These are phyloP conservation scores for Candida suzukii DNA, from an alignment of 805 yeast genomes.

Conservation along the genomic window DNA sequence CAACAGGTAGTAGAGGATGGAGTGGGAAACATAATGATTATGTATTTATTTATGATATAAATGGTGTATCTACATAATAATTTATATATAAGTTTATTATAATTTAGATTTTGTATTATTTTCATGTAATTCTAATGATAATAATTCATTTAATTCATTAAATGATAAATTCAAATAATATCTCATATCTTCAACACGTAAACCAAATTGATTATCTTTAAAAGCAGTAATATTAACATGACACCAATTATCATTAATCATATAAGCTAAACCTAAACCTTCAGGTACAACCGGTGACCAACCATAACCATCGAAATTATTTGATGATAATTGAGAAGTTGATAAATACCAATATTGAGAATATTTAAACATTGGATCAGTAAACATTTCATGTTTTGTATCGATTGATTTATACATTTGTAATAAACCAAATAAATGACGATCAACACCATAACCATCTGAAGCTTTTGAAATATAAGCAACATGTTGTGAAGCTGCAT, in stretches of 20 bases:
- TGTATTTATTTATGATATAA: slow-evolving; percentile 77
- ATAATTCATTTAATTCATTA: slow-evolving; percentile 67
- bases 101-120: slow-evolving; percentile 17
- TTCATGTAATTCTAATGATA: slow-evolving; percentile 22
- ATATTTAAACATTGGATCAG: slow-evolving; percentile 70
- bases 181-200: slow-evolving; percentile 49
- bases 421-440: slow-evolving; percentile 87
- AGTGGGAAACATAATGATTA: slow-evolving; percentile 74
- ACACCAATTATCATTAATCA: slow-evolving; percentile 78
- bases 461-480: slow-evolving; percentile 69
- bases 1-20: slow-evolving; percentile 97
- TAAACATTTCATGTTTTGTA: slow-evolving; percentile 58
- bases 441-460: slow-evolving; percentile 84
- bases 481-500: slow-evolving; percentile 70
- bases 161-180: slow-evolving; percentile 73
- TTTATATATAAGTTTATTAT: slow-evolving; percentile 2
- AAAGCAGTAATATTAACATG: slow-evolving; percentile 80
- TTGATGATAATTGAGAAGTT: slow-evolving; percentile 84
- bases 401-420: slow-evolving; percentile 57
- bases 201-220: slow-evolving; percentile 51
- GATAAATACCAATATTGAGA: slow-evolving; percentile 82
- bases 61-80: slow-evolving; percentile 23
- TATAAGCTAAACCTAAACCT: slow-evolving; percentile 91
- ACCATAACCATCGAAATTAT: slow-evolving; percentile 85
- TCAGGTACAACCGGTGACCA: slow-evolving; percentile 93